A percentile compares a stretch with the other conserved stretches of the same genome.
phyloP scores from a whole-genome alignment of 2,329 filamentous ascomycete genomes.

The Phialemoniopsis sp. region DNA sequence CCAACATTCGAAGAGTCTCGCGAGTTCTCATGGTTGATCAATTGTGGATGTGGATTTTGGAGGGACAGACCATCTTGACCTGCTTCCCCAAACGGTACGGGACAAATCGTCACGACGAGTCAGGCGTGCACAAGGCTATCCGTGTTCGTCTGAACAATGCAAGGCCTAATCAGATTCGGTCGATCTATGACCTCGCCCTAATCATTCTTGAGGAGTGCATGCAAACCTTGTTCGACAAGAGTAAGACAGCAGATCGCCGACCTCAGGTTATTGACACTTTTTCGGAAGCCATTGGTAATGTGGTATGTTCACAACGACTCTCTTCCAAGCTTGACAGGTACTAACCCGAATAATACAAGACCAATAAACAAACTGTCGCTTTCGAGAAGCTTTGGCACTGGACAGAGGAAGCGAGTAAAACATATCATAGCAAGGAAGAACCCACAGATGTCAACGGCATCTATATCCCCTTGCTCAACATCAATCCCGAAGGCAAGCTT shows the following conservation, averaged over 20 bases:
- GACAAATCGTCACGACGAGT: constrained; percentile 30
- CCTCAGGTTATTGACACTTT: constrained; percentile 37
- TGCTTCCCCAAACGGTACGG: constrained; percentile 34
- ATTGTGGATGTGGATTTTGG: constrained; percentile 25
- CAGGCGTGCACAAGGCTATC: constrained; percentile 34
- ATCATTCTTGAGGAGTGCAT: constrained; percentile 36
- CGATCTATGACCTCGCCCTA: constrained; percentile 34
- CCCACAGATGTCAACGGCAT: constrained; percentile 7
- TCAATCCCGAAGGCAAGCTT: constrained; percentile 35
- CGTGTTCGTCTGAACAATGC: constrained; percentile 21
- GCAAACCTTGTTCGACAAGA: constrained; percentile 32
- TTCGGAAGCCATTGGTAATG: constrained; percentile 30
- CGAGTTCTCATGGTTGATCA: constrained; percentile 24
- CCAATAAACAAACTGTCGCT: constrained; percentile 30
- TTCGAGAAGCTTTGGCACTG: constrained; percentile 32
- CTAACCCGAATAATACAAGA: constrained; percentile 12
- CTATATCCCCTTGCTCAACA: constrained; percentile 27
- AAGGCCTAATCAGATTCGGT: constrained; percentile 18
- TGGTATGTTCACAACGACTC: constrained; percentile 22
- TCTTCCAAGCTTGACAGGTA: no score
- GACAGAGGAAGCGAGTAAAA: constrained; percentile 16
- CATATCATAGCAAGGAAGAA: constrained; percentile 9
- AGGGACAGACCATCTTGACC: constrained; percentile 21
- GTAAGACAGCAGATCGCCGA: constrained; percentile 17
- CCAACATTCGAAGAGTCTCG: constrained; percentile 17